phyloP scores from a whole-genome alignment of 2,329 filamentous ascomycete genomes.

The Cercospora zeae-maydis region DNA sequence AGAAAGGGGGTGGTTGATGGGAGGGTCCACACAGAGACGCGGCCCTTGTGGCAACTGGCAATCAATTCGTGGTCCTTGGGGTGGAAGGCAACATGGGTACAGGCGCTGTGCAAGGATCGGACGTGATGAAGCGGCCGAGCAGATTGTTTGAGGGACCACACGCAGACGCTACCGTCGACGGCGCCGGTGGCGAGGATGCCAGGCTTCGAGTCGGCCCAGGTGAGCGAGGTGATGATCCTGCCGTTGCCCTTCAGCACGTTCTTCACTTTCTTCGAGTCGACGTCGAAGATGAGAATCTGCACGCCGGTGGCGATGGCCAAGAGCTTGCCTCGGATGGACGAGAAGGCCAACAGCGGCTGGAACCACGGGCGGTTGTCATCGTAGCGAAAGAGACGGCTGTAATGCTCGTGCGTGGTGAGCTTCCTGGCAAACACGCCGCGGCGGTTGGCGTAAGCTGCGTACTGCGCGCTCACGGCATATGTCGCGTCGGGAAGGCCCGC shows the following conservation, averaged over 20 bases:
- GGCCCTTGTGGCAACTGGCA: conserved; percentile 15
- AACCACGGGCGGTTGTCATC: conserved; percentile 13
- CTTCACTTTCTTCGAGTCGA: conserved; percentile 12
- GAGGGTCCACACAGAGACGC: conserved; percentile 16
- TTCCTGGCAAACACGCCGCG: conserved; percentile 19
- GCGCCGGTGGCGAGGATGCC: conserved; percentile 22
- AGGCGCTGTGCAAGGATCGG: conserved; percentile 20
- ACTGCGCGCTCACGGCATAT: conserved; percentile 22
- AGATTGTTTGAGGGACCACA: conserved; percentile 24
- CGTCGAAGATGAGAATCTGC: conserved; percentile 25
- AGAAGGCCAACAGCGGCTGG: conserved; percentile 23
- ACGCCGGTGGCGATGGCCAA: conserved; percentile 26
- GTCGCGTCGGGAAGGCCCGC: neutral
- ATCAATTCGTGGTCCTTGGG: conserved; percentile 13
- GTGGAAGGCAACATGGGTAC: conserved; percentile 18
- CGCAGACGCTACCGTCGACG: conserved; percentile 24
- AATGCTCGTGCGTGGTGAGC: conserved; percentile 10
- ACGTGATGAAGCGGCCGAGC: conserved; percentile 21
- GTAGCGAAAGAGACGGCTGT: conserved; percentile 15
- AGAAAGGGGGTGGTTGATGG: conserved; percentile 15
- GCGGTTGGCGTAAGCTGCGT: conserved; percentile 21
- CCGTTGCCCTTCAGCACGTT: conserved; percentile 24
- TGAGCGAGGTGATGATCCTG: conserved; percentile 21
- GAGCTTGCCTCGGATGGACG: conserved; percentile 17
- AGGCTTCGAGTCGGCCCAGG: conserved; percentile 18